Percentiles rank a stretch among this genome's conserved stretches.
These are phyloP conservation scores for Fusarium sp. DNA, from an alignment of 2,329 filamentous ascomycete species.

Conservation along the genomic window DNA sequence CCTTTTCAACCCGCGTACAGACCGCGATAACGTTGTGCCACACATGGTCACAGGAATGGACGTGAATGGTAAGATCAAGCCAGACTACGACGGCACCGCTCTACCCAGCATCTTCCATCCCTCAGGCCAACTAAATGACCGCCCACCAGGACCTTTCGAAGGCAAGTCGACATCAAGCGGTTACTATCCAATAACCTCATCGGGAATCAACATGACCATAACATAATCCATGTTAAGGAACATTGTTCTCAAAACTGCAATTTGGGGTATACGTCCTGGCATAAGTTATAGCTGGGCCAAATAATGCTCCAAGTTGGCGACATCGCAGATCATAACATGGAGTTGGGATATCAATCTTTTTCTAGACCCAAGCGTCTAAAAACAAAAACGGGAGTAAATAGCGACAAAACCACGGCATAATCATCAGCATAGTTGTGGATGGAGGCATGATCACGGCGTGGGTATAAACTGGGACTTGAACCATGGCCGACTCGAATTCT, in stretches of 20 bases:
- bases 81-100: conserved; percentile 60
- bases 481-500: conserved; percentile 18
- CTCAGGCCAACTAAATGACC: conserved; percentile 53
- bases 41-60: conserved; percentile 50
- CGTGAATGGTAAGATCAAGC: conserved; percentile 60
- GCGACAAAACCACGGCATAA: conserved; percentile 2
- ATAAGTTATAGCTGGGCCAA: neutral
- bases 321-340: conserved; percentile 21
- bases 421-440: conserved; percentile 6
- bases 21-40: conserved; percentile 52
- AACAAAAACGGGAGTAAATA: conserved; percentile 4
- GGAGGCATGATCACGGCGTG: conserved; percentile 17
- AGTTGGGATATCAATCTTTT: conserved; percentile 14
- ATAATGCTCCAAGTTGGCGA: conserved; percentile 1
- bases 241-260: neutral
- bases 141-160: conserved; percentile 63
- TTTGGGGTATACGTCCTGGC: neutral
- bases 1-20: conserved; percentile 59
- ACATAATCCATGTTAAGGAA: conserved; percentile 30
- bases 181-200: conserved; percentile 66
- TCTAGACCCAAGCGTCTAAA: neutral
- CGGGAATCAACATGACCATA: conserved; percentile 61
- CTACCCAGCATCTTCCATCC: conserved; percentile 63
- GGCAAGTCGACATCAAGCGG: conserved; percentile 64
- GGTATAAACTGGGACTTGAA: conserved; percentile 39